Evolutionary conservation across 306 rosid species (phyloP), one percentile per base, ranked within the genome.

Genomic region (Albizia julibrissin): DNA sequence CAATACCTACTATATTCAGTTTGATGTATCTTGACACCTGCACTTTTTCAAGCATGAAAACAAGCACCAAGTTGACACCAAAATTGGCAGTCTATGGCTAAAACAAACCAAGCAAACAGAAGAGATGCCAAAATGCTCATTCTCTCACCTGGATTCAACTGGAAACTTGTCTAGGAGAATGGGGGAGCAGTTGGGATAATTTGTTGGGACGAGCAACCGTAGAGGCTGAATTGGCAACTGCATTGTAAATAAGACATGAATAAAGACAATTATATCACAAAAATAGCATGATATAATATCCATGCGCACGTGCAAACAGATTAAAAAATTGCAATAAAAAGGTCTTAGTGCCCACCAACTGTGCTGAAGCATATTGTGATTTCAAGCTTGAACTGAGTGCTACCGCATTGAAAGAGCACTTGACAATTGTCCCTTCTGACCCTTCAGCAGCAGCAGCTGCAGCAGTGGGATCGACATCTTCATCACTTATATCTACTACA

Each of bases 191-290:
- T 78, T 89, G 69, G 99, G 99, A 88, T 95, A 95, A 82, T 89
- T 89, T 86, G 91, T 80, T 22, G 99, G 99, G 85, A 95, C 93
- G 70, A 93, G 94, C 90, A 95, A 89, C 78, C 91, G 89, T 79
- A 95, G 80, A 40, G 99, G 99, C 83, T 85, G 95, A 87, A 93
- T 92, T 68, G 98, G 96, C 77, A 94, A 86, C 99, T 93, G 98
- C 92, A 87, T 47, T 74, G 59, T 26, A 83, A 82, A 33, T 73
- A 74, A 74, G 82, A 84, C 61, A 61, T 8, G 31, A 40, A 72
- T 86, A 71, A 87, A 78, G 80, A 27, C 29, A 72, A 24, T 40
- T 69, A 2, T 59, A 56, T 71, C 59, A 52, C 43, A 81, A 65
- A 72, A 8, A 44, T 24, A 19, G 74, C 18, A 37, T 65, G 13